Evolutionary conservation across 768 basidiomycete species (phyloP), one percentile per base, ranked within the genome.

Genomic region (Boletus edulis): DNA sequence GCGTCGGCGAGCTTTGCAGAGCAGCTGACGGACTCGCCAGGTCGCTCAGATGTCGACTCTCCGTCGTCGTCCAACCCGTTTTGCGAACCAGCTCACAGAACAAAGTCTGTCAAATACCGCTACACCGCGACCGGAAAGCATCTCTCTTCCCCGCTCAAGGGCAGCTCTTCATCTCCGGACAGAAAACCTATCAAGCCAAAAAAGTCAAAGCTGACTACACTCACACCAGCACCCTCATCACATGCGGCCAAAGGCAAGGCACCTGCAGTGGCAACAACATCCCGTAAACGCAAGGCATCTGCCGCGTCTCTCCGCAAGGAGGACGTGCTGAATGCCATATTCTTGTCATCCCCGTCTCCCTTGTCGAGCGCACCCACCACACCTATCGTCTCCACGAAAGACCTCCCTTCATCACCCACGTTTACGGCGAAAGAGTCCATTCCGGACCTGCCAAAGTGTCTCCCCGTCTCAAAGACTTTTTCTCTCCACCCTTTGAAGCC

Each of bases 91-190:
- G 27, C 64, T 1, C 61, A 55, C 13, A 59, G 49, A 39, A 51
- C 67, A 56, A 66, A 63, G 54, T 56, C 59, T 38, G 62, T 71
- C 56, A 72, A 72, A 48, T 71, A 65, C 53, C 69, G 69, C 50
- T 71, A 71, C 51, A 67, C 47, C 6, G 70, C 67, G 46, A 64
- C 66, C 11, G 69, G 71, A 18, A 71, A 71, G 47, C 69, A 71
- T 6, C 70, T 59, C 9, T 72, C 70, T 41, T 71, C 69, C 14
- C 69, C 69, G 35, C 59, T 71, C 55, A 71, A 60, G 27, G 68
- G 67, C 49, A 69, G 31, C 24, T 42, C 67, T 58, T 67, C 71
- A 55, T 72, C 69, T 59, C 71, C 69, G 58, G 66, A 69, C 20
- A 39, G 56, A 56, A 69, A 61, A 12, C 56, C 38, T 18, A 12